These are phyloP conservation scores for Furcasterigmium furcatum DNA, from an alignment of 2,329 filamentous ascomycete genomes.

Conservation along the genomic window DNA sequence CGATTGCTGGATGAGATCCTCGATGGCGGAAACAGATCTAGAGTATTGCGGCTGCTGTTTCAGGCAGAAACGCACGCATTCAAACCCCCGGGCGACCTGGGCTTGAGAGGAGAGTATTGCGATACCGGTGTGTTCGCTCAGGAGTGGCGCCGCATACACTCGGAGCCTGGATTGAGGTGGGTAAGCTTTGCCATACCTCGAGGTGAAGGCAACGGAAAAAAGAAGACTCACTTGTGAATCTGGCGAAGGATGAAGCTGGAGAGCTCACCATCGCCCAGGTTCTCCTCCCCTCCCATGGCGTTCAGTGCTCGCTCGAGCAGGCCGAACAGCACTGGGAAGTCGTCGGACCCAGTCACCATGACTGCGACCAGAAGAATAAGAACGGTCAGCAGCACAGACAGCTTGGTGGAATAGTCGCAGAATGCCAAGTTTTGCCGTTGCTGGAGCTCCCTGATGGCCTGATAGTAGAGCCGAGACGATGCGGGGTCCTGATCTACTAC, in stretches of 20 bases:
- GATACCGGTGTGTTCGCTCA: conserved; percentile 1
- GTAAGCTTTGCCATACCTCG: too few relatives aligned
- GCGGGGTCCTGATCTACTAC: background rate
- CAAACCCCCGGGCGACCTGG: background rate
- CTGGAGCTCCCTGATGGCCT: conserved; percentile 12
- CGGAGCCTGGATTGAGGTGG: conserved; percentile 1
- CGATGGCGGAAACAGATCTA: conserved; percentile 4
- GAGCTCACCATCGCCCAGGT: conserved; percentile 12
- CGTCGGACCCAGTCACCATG: conserved; percentile 19
- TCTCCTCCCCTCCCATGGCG: conserved; percentile 18
- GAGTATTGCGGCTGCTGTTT: background rate
- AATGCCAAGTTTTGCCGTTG: conserved; percentile 12
- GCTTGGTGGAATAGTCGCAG: conserved; percentile 7
- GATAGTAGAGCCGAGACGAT: conserved; percentile 7
- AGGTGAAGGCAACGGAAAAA: too few relatives aligned
- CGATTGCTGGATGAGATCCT: conserved; percentile 11
- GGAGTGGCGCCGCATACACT: conserved; percentile 5
- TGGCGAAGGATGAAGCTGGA: conserved; percentile 17
- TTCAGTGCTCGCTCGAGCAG: conserved; percentile 21
- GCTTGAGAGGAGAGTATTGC: background rate
- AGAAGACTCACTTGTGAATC: conserved; percentile 19
- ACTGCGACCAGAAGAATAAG: conserved; percentile 16
- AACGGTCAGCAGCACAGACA: conserved; percentile 13
- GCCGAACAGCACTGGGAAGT: conserved; percentile 18
- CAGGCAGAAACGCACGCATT: conserved; percentile 1